Percentiles rank a stretch among this genome's conserved stretches.
phyloP scores from a whole-genome alignment of 257 asterid species.

The Cruciata laevipes region DNA sequence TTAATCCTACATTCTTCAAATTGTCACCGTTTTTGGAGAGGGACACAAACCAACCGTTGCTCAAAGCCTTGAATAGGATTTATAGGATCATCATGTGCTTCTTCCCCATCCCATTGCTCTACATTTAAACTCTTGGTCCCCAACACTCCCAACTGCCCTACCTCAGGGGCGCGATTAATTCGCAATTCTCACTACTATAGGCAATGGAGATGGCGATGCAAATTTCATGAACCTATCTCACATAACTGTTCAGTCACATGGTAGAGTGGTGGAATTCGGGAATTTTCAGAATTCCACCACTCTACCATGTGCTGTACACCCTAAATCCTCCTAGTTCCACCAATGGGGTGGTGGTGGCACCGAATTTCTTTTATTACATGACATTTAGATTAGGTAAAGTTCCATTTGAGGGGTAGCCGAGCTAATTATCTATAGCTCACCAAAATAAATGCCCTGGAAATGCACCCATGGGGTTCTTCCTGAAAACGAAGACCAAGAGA shows the following conservation, averaged over 20 bases:
- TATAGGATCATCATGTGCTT: not conserved
- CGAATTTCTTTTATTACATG: no score
- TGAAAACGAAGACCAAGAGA: conserved; percentile 5
- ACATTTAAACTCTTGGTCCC: conserved; percentile 12
- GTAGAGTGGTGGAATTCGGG: no score
- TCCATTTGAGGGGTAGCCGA: not conserved
- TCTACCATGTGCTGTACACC: no score
- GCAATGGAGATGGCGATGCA: no score
- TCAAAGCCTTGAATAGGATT: conserved; percentile 8
- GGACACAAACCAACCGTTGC: conserved; percentile 6
- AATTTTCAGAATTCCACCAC: no score
- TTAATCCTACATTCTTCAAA: not conserved
- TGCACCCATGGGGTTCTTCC: conserved; percentile 15
- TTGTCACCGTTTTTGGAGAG: conserved; percentile 4
- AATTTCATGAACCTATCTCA: not conserved
- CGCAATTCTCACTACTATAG: not conserved
- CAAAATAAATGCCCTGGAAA: conserved; percentile 12
- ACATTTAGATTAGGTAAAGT: not conserved
- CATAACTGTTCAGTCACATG: no score
- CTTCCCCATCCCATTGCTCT: not conserved
- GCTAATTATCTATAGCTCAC: not conserved
- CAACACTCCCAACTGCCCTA: not conserved
- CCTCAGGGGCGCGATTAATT: not conserved
- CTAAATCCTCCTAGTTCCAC: no score
- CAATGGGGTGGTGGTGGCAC: no score